Conservation (phyloP, 139 green algal species). For the Ettlia oleoabundans region DNA sequence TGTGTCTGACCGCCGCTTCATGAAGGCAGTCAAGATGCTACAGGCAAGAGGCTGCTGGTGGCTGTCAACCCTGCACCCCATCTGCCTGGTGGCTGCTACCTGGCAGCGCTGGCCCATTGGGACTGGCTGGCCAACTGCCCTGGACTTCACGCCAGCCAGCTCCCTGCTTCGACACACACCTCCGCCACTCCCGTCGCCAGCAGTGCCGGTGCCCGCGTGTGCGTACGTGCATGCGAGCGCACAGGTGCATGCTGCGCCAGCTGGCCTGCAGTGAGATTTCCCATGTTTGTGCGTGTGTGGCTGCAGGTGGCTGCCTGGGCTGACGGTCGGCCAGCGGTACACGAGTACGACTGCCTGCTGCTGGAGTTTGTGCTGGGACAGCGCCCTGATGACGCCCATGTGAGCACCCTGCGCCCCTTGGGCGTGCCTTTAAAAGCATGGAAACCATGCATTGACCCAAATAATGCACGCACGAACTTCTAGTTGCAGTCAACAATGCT, state of each 20-base stretch:
- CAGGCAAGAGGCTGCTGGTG: conserved; percentile 80
- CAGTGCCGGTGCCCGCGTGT: no score
- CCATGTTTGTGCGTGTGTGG: no score
- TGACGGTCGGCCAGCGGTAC: conserved; percentile 43
- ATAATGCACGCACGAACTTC: background rate
- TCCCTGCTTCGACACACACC: no score
- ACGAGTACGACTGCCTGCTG: conserved; percentile 77
- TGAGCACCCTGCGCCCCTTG: no score
- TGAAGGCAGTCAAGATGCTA: conserved; percentile 88
- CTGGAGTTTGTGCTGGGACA: conserved; percentile 78
- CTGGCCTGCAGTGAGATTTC: background rate
- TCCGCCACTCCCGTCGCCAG: no score
- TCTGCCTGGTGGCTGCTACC: no score
- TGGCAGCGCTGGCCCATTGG: no score
- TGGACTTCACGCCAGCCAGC: no score
- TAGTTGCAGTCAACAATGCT: conserved; percentile 34
- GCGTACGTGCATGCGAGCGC: no score
- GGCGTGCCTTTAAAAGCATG: background rate
- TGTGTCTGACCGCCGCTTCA: conserved; percentile 88
- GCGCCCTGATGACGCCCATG: conserved; percentile 66
- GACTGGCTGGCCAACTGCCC: no score
- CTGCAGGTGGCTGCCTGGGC: conserved; percentile 84
- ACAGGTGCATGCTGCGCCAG: background rate
- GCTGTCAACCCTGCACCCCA: background rate
- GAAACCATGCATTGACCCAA: no score